A percentile compares a stretch with the other conserved stretches of the same genome.
Evolutionary conservation across 768 basidiomycete genomes (phyloP).

Genomic region (Podaxis rugospora): DNA sequence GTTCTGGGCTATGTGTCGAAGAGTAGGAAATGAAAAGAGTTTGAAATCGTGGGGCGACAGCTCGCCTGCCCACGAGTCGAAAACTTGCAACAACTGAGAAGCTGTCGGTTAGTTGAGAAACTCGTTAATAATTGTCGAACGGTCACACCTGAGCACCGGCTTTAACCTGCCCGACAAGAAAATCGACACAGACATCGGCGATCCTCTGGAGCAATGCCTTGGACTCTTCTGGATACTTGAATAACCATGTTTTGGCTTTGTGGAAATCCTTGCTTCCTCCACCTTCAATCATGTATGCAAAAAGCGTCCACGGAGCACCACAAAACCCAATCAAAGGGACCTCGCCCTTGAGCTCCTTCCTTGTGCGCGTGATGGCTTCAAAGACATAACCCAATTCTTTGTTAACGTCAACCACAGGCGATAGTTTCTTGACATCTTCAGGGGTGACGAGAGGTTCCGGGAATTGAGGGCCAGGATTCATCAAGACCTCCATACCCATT

Average conservation of each 20-base stretch:
- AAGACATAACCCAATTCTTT: conserved; percentile 90
- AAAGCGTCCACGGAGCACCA: conserved; percentile 97
- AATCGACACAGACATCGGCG: conserved; percentile 87
- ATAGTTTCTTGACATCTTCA: conserved; percentile 62
- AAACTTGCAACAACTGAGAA: conserved; percentile 85
- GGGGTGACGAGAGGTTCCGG: conserved; percentile 81
- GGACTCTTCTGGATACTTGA: conserved; percentile 83
- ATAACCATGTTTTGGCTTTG: conserved; percentile 93
- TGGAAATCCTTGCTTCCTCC: conserved; percentile 88
- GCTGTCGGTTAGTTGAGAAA: neutral
- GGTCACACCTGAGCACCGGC: conserved; percentile 91
- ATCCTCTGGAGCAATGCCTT: conserved; percentile 72
- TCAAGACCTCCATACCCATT: conserved; percentile 91
- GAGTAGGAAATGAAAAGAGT: conserved; percentile 78
- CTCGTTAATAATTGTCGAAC: neutral
- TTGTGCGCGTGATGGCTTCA: conserved; percentile 83
- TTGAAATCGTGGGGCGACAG: conserved; percentile 85
- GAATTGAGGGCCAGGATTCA: conserved; percentile 91
- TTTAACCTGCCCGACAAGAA: conserved; percentile 86
- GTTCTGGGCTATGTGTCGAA: conserved; percentile 64
- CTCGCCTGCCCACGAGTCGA: conserved; percentile 96
- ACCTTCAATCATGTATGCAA: conserved; percentile 98
- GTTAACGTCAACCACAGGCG: conserved; percentile 64
- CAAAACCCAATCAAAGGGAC: conserved; percentile 97
- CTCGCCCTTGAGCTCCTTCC: conserved; percentile 75